A percentile compares a stretch with the other conserved stretches of the same genome.
Evolutionary conservation across 176 grass and related monocot genomes (phyloP).

Genomic region (barley (Hordeum vulgare)): MorexV3_pseudomolecules_assembly NC_058523.1:561570843-561571342

Average conservation of each 20-base stretch:
- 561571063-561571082: slow-evolving; percentile 40
- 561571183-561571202: neutral
- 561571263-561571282: slow-evolving; percentile 34
- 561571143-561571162: neutral
- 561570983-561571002: slow-evolving; percentile 44
- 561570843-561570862: neutral
- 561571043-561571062: slow-evolving; percentile 62
- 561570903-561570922: slow-evolving; percentile 54
- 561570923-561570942: slow-evolving; percentile 16
- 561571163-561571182: neutral
- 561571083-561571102: slow-evolving; percentile 25
- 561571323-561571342: slow-evolving; percentile 40
- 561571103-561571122: slow-evolving; percentile 59
- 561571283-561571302: slow-evolving; percentile 7
- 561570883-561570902: slow-evolving; percentile 49
- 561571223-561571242: slow-evolving; percentile 17
- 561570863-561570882: slow-evolving; percentile 26
- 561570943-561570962: slow-evolving; percentile 45
- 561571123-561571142: slow-evolving; percentile 49
- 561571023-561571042: slow-evolving; percentile 49
- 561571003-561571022: slow-evolving; percentile 64
- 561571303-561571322: slow-evolving; percentile 45
- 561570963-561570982: slow-evolving; percentile 35
- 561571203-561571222: slow-evolving; percentile 21
- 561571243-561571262: slow-evolving; percentile 29